Conservation (phyloP, 139 green algal species). For the Picochlorum sp. region DNA sequence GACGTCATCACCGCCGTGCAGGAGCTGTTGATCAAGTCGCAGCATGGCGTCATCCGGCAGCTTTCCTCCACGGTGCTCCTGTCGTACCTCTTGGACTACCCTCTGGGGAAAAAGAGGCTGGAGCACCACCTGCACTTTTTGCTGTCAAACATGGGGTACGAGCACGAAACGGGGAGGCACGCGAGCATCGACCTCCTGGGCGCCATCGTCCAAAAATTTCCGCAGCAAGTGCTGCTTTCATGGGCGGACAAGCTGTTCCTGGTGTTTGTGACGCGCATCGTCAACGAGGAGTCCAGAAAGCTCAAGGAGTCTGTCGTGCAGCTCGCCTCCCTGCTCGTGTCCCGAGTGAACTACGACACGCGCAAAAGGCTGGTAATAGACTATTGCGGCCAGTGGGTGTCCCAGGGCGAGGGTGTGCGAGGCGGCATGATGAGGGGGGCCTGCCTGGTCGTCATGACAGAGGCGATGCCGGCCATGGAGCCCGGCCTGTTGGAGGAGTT, state of each 20-base stretch:
- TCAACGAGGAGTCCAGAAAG: slow-evolving; percentile 55
- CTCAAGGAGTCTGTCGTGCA: slow-evolving; percentile 37
- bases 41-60: slow-evolving; percentile 42
- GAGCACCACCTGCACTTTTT: slow-evolving; percentile 67
- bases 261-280: slow-evolving; percentile 71
- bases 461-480: too few species aligned
- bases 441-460: too few species aligned
- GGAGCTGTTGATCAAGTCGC: slow-evolving; percentile 35
- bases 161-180: slow-evolving; percentile 62
- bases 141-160: slow-evolving; percentile 64
- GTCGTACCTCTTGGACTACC: slow-evolving; percentile 91
- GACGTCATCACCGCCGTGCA: slow-evolving; percentile 77
- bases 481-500: too few species aligned
- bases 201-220: slow-evolving; percentile 78
- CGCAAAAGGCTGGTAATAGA: too few species aligned
- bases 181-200: slow-evolving; percentile 66
- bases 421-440: too few species aligned
- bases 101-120: slow-evolving; percentile 62
- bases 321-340: not conserved
- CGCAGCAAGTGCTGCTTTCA: slow-evolving; percentile 44
- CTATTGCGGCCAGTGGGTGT: too few species aligned
- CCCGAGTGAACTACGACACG: not conserved
- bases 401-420: too few species aligned
- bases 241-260: slow-evolving; percentile 60
- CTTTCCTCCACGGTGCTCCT: slow-evolving; percentile 60